Evolutionary conservation across 192 early-diverging fungal genomes (phyloP).

Genomic region (Entomortierella chlamydospora): DNA sequence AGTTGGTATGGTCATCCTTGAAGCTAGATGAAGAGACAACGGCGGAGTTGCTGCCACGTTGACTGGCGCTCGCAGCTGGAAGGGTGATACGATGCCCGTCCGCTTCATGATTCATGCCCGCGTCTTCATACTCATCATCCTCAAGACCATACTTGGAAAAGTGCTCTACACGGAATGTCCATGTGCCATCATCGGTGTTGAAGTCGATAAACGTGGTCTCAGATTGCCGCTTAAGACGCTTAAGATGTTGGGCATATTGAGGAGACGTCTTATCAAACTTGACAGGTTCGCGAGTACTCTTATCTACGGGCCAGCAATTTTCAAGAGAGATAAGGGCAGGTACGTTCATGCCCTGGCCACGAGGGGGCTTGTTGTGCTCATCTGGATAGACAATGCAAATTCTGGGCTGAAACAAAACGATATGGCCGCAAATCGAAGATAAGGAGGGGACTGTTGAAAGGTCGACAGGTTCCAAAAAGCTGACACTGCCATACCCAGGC

Average conservation of each 20-base stretch:
- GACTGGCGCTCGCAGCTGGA: not conserved
- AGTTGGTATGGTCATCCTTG: not conserved
- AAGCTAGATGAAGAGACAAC: not conserved
- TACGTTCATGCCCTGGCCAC: constrained; percentile 90
- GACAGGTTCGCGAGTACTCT: constrained; percentile 74
- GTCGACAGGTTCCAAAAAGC: constrained; percentile 86
- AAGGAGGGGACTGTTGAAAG: constrained; percentile 70
- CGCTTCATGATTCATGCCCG: constrained; percentile 34
- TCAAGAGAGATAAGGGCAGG: constrained; percentile 82
- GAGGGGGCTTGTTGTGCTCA: constrained; percentile 79
- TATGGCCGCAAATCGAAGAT: constrained; percentile 76
- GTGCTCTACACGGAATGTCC: constrained; percentile 94
- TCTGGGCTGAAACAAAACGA: constrained; percentile 81
- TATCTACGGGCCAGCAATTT: constrained; percentile 88
- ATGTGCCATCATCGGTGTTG: constrained; percentile 76
- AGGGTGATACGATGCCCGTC: not conserved
- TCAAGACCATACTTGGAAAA: constrained; percentile 85
- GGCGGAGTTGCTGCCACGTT: not conserved
- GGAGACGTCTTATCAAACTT: constrained; percentile 73
- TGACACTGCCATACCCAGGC: constrained; percentile 76
- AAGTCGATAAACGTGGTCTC: constrained; percentile 88
- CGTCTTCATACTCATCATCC: constrained; percentile 72
- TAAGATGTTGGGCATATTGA: constrained; percentile 72
- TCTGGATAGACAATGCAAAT: constrained; percentile 87
- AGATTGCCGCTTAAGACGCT: constrained; percentile 73